Percentiles rank a stretch among this genome's conserved stretches.
Evolutionary conservation across 1,139 yeast species (phyloP).

Genomic region (Blastobotrys capitulatus): DNA sequence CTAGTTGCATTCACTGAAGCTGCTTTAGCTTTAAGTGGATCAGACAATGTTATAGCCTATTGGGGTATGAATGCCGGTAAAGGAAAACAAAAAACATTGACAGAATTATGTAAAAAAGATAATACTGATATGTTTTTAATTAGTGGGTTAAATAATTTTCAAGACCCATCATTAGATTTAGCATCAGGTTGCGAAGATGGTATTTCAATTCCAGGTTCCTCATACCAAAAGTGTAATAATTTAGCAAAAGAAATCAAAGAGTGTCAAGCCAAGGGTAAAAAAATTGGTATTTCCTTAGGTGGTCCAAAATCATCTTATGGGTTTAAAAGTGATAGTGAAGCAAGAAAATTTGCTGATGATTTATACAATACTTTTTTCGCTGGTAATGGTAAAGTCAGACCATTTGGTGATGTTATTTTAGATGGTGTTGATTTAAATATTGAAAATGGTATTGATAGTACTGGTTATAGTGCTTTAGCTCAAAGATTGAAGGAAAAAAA

Average conservation of each 20-base stretch:
- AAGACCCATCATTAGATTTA: conserved; percentile 38
- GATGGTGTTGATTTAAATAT: conserved; percentile 73
- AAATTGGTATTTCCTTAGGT: conserved; percentile 70
- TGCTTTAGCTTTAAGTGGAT: neutral
- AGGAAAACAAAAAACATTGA: conserved; percentile 52
- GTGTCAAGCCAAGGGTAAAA: conserved; percentile 70
- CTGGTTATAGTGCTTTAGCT: conserved; percentile 52
- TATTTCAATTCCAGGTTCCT: conserved; percentile 55
- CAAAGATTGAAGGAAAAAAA: conserved; percentile 44
- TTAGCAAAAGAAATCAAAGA: conserved; percentile 67
- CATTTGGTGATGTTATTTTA: conserved; percentile 60
- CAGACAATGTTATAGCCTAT: conserved; percentile 57
- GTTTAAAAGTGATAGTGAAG: conserved; percentile 57
- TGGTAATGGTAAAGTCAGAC: conserved; percentile 60
- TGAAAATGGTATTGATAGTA: conserved; percentile 43
- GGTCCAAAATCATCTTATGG: conserved; percentile 68
- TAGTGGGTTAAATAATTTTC: conserved; percentile 60
- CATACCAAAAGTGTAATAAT: conserved; percentile 50
- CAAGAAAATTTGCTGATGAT: conserved; percentile 60
- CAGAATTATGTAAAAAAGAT: conserved; percentile 57
- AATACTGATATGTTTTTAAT: conserved; percentile 69
- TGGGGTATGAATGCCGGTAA: conserved; percentile 91
- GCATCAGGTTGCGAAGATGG: conserved; percentile 49
- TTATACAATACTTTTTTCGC: conserved; percentile 86
- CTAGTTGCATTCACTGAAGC: neutral